These are phyloP conservation scores for Trichoderma guizhouense DNA, from an alignment of 2,329 filamentous ascomycete species.

Conservation along the genomic window DNA sequence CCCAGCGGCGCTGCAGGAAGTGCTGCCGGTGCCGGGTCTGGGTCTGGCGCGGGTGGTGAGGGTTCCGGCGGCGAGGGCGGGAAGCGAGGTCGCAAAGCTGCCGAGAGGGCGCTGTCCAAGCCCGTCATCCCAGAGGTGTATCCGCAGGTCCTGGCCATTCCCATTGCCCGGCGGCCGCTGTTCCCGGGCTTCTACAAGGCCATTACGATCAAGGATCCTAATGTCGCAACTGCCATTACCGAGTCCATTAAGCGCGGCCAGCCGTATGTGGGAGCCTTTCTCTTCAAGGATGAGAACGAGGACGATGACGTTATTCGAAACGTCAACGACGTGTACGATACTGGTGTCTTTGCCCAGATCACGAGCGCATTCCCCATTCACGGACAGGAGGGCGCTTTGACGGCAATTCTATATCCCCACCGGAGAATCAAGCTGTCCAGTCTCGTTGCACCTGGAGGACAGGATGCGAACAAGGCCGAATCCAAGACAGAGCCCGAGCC, in stretches of 20 bases:
- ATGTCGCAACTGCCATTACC: constrained; percentile 86
- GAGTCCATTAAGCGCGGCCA: constrained; percentile 97
- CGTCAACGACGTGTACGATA: constrained; percentile 87
- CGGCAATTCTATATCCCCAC: constrained; percentile 93
- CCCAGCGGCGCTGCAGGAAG: constrained; percentile 40
- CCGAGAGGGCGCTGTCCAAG: constrained; percentile 78
- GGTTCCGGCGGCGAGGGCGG: constrained; percentile 58
- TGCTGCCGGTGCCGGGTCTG: constrained; percentile 55
- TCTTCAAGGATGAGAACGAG: constrained; percentile 93
- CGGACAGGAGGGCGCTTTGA: constrained; percentile 80
- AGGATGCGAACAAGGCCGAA: constrained; percentile 51
- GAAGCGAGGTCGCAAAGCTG: constrained; percentile 67
- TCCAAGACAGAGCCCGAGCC: constrained; percentile 49
- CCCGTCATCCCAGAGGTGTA: constrained; percentile 91
- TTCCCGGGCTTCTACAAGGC: constrained; percentile 99
- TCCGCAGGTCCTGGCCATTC: constrained; percentile 95
- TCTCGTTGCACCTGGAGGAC: constrained; percentile 66
- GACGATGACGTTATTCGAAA: constrained; percentile 93
- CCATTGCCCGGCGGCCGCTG: constrained; percentile 86
- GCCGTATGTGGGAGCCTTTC: constrained; percentile 92
- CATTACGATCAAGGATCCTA: constrained; percentile 90
- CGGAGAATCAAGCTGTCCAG: constrained; percentile 87
- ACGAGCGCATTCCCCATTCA: constrained; percentile 92
- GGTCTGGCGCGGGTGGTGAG: constrained; percentile 50
- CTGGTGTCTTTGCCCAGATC: constrained; percentile 95